phyloP scores from a whole-genome alignment of 441 rosid species.

The Eruca vesicaria region DNA sequence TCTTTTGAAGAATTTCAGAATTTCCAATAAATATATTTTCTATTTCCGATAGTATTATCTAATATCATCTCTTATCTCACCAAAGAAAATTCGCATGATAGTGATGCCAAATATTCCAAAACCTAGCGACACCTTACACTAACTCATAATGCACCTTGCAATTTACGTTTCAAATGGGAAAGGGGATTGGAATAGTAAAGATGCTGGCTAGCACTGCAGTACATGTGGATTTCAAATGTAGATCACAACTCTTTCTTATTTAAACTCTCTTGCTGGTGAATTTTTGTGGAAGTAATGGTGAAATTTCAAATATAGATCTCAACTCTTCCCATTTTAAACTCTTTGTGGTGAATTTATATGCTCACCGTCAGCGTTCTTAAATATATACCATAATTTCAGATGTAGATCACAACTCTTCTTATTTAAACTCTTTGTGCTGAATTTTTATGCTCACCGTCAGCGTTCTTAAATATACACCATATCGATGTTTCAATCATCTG shows the following conservation, averaged over 20 bases:
- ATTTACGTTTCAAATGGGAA: not conserved
- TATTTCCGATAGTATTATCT: not conserved
- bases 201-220: not conserved
- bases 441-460: not conserved
- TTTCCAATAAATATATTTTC: not conserved
- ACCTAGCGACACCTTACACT: not conserved
- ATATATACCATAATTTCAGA: not conserved
- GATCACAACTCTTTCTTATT: not conserved
- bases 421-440: too few species aligned
- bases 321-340: too few species aligned
- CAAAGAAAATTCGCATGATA: not conserved
- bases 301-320: too few species aligned
- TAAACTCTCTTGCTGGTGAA: not conserved
- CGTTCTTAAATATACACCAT: not conserved
- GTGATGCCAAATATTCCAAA: not conserved
- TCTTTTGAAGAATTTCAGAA: not conserved
- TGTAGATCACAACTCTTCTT: too few species aligned
- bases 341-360: too few species aligned
- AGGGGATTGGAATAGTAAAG: not conserved
- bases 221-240: not conserved
- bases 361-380: not conserved
- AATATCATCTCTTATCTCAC: not conserved
- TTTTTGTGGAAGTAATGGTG: too few species aligned
- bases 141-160: too few species aligned
- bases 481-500: not conserved